phyloP scores from a whole-genome alignment of 352 stramenopile genomes.

The Pythium phragmiticola region DNA sequence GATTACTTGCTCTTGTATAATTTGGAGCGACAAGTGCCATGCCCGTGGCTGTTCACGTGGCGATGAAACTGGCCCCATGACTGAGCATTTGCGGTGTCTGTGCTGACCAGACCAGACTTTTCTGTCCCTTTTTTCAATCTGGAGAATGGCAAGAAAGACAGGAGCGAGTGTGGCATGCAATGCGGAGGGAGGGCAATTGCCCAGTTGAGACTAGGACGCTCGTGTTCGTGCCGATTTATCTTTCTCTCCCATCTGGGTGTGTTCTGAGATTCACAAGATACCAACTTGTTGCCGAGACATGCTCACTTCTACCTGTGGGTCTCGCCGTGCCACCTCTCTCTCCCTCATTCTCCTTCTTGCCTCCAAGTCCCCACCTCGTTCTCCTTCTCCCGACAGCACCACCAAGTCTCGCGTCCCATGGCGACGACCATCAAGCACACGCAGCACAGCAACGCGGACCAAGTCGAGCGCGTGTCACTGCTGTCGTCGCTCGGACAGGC shows the following conservation, averaged over 20 bases:
- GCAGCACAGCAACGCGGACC: constrained; percentile 8
- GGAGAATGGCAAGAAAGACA: too few species aligned
- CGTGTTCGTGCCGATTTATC: neutral
- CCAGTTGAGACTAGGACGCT: neutral
- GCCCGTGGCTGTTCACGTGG: too few species aligned
- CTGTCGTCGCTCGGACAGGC: constrained; percentile 12
- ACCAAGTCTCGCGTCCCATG: neutral
- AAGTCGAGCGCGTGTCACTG: constrained; percentile 24
- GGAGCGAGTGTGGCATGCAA: neutral
- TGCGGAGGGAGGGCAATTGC: neutral
- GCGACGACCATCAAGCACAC: neutral
- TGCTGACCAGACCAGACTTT: too few species aligned
- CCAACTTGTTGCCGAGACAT: neutral
- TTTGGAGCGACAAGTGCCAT: too few species aligned
- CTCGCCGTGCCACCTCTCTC: neutral
- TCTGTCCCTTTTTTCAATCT: too few species aligned
- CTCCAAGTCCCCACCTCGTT: neutral
- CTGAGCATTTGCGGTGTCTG: too few species aligned
- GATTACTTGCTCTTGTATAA: too few species aligned
- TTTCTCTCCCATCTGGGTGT: neutral
- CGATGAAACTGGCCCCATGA: too few species aligned
- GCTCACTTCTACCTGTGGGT: neutral
- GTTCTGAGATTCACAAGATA: too few species aligned
- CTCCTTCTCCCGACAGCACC: neutral
- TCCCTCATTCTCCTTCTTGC: neutral